Evolutionary conservation across 495 filamentous ascomycete genomes (phyloP), one percentile per base, ranked within the genome.

Genomic region (Bacidia gigantensis): DNA sequence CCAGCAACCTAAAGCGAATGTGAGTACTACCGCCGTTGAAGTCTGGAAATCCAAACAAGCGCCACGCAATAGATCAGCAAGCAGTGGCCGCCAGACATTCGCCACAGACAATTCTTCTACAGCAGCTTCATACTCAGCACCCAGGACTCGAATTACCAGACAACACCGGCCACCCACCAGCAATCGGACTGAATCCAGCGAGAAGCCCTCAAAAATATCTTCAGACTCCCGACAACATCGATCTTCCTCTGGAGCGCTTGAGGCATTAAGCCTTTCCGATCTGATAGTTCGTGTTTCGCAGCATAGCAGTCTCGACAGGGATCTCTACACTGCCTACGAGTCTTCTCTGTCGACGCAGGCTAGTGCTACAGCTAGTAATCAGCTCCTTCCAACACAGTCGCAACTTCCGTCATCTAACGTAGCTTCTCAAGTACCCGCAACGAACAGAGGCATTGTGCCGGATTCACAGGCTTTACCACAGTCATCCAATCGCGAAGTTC

Each of bases 1-100:
- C 12, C 26, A 72, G 69, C 65, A 71, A 65, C 67, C 67, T 14
- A 71, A 68, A 55, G 59, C 59, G 44, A 60, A 67, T 65, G 68
- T 65, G 22, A 67, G 57, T 56, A 62, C 60, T 24, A 49, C 53
- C 38, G 68, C 68, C 21, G 53, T 67, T 25, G 46, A 61, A 18
- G 56, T 51, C 38, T 70, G 69, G 69, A 56, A 70, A 46, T 54
- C 56, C 14, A 58, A 56, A 26, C 62, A 64, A 42, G 25, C 26
- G 29, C 14, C 29, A 5, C 29, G 29, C 5, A 35, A 35, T 14
- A 5, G 14, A 7, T 35, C 29, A 5, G 7, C 14, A 7, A 35
- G 29, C 29, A 35, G 5, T 35, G 14, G 29, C 29, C 14, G 29
- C 5, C 29, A 35, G 29, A 35, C 29, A 35, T 35, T 14, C 5